A percentile compares a stretch with the other conserved stretches of the same genome.
Evolutionary conservation across 2,329 filamentous ascomycete genomes (phyloP).

Genomic region (Sporothrix phasma): DNA sequence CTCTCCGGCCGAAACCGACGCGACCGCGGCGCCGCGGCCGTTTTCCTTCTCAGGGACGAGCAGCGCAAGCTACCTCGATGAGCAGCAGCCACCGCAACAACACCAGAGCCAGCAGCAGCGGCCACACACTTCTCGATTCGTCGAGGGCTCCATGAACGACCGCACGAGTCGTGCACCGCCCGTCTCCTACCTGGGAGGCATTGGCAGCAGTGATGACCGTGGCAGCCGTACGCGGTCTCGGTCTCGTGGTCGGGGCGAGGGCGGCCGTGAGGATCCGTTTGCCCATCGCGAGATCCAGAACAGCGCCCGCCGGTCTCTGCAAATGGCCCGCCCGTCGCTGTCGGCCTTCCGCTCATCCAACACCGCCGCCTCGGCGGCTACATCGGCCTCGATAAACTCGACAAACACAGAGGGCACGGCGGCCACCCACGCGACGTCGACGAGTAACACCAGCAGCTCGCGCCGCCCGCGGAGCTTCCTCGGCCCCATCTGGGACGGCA

Average conservation of each 20-base stretch:
- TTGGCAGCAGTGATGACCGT: conserved; percentile 16
- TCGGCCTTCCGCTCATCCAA: conserved; percentile 9
- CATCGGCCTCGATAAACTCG: background rate
- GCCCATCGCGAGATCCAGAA: conserved; percentile 6
- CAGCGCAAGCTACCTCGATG: background rate
- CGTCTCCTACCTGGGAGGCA: conserved; percentile 45
- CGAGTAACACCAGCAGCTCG: background rate
- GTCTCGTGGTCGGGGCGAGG: background rate
- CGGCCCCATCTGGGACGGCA: conserved; percentile 27
- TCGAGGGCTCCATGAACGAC: conserved; percentile 83
- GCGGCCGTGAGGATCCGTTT: background rate
- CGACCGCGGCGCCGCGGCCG: conserved; percentile 1
- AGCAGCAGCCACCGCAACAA: conserved; percentile 17
- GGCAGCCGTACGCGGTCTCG: background rate
- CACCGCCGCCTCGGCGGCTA: background rate
- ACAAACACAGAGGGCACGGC: background rate
- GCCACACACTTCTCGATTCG: conserved; percentile 42
- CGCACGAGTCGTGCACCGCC: conserved; percentile 63
- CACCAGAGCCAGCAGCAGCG: background rate
- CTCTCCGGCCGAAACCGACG: background rate
- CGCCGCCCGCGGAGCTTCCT: conserved; percentile 22
- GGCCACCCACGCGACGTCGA: background rate
- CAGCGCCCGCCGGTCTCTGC: conserved; percentile 17
- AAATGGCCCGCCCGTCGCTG: conserved; percentile 12
- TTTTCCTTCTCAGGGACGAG: conserved; percentile 10